Base-by-base conservation (phyloP, 176 grass and related monocot genomes). In the Triticum timopheevii region DNA sequence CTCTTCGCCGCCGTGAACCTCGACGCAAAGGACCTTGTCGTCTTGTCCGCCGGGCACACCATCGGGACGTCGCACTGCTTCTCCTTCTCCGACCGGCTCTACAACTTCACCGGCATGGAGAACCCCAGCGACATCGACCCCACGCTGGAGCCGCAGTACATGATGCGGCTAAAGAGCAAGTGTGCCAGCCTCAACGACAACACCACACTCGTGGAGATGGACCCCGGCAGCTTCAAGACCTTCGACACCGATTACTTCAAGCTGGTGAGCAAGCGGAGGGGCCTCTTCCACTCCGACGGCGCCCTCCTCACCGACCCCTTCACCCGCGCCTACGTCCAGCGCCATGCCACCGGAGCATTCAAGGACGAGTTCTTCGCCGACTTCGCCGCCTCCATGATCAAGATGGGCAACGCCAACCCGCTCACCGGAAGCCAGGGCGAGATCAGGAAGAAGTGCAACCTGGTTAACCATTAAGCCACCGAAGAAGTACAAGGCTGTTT, bases 141-240 rank as follows among this genome's bases (percentile, higher is more conserved):
- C 9, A 79, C 90, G 65, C 73, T 95, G 63, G 91, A 93, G 27
- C 10, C 1, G 10, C 9, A 44, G 23, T 95, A 95, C 91, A 95
- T 93, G 62, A 80, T 33, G 11, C 35, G 44, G 78, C 88, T 95
- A 1, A 82, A 77, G 4, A 13, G 0, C 22, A 95, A 89, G 65
- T 95, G 93, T 75, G 23, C 83, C 6, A 90, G 84, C 73, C 97
- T 92, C 10, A 50, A 85, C 33, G 94, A 99, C 83, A 87, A 79
- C 75, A 92, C 56, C 39, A 99, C 97, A 34, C 65, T 90, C 4
- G 82, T 96, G 67, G 94, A 96, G 85, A 99, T 99, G 97, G 94
- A 99, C 36, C 97, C 97, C 0, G 97, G 97, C 1, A 99, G 92
- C 84, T 93, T 91, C 94, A 90, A 10, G 69, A 94, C 94, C 42